Conservation (phyloP, 805 yeast genomes). For the Candida caryicola region DNA sequence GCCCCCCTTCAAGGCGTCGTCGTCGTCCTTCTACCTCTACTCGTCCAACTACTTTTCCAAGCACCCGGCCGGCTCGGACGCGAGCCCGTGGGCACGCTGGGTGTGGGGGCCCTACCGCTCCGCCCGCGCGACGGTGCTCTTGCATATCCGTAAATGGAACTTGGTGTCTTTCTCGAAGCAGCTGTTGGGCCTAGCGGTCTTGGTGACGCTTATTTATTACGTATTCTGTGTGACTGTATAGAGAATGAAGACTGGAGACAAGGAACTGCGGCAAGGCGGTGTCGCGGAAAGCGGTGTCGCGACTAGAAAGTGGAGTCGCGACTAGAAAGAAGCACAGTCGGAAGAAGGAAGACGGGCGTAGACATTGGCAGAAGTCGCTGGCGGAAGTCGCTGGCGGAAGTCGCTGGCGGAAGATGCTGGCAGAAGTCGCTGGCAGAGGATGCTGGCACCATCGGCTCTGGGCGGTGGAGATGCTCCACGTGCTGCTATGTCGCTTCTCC, state of each 20-base stretch:
- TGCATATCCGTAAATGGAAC: constrained; percentile 20
- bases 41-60: constrained; percentile 4
- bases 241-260: background rate
- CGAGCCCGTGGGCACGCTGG: constrained; percentile 4
- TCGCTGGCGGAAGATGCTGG: too few relatives aligned
- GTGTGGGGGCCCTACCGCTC: constrained; percentile 1
- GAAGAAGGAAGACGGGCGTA: too few relatives aligned
- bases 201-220: constrained; percentile 20
- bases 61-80: background rate
- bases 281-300: too few relatives aligned
- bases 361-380: too few relatives aligned
- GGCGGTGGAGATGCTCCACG: too few relatives aligned
- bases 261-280: background rate
- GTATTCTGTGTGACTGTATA: constrained; percentile 21
- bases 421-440: too few relatives aligned
- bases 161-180: constrained; percentile 18
- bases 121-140: constrained; percentile 1
- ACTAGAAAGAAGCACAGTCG: too few relatives aligned
- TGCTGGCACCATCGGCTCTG: too few relatives aligned
- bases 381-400: too few relatives aligned
- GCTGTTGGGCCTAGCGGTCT: constrained; percentile 14
- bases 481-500: too few relatives aligned
- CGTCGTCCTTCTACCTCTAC: constrained; percentile 9
- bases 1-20: background rate
- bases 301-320: too few relatives aligned